Base-by-base conservation (phyloP, 495 filamentous ascomycete genomes). In the Penicillium diatomitis region DNA sequence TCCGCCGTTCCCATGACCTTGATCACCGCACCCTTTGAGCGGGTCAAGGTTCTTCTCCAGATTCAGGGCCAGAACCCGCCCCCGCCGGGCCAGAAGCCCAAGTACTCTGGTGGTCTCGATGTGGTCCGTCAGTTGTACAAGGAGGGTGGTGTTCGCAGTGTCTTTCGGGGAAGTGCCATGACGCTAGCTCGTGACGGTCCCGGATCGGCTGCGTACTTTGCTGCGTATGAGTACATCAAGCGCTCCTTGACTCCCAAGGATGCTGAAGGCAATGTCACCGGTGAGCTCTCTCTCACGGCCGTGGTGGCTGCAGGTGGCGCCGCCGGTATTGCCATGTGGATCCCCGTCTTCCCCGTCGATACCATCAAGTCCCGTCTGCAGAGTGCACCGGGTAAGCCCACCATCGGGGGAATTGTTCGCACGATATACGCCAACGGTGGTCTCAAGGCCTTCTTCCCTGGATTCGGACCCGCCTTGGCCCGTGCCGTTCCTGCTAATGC, bases 241-340 rank as follows among this genome's bases (percentile, higher is more conserved):
- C 75, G 86, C 12, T 67, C 69, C 9, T 70, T 99, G 54, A 95
- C 88, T n/a, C 90, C 90, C 9, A 81, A 83, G 53, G 89, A 96
- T 61, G 86, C 77, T 10, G 66, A 71, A n/a, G 88, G 87, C 7
- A 83, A 87, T 47, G 66, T 81, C 10, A 82, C 76, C 8, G 72
- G 72, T 32, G 71, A 90, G 53, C 71, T 97, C 40, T 89, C 86
- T 45, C 67, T 97, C 51, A 64, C 78, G 3, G 94, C 92, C 4
- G 79, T 99, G n/a, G 82, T 87, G 52, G 75, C 79, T 34, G 92
- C 92, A 0, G 92, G 92, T 50, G 92, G 87, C 40, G 85, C 82
- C 0, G 92, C 92, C 0, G 92, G 92, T 58, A 82, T 99, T 41
- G 90, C 92, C 27, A 99, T 99, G 94, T 99, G 92, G 92, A 87